Evolutionary conservation across 306 rosid species (phyloP).

Genomic region (Vachellia collinsii): DNA sequence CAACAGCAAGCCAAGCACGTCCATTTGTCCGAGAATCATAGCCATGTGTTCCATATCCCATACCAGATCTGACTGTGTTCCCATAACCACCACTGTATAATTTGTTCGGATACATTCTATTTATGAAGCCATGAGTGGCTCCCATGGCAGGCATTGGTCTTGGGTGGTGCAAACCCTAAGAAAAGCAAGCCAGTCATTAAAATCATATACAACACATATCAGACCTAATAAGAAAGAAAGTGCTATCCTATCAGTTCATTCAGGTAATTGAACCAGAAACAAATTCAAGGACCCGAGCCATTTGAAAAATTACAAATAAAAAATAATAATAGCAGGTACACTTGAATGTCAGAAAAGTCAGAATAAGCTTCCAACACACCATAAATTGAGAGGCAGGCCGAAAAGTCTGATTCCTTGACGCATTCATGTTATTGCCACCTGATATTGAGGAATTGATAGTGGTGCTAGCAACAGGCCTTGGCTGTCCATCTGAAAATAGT

Average conservation of each 20-base stretch:
- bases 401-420: slow-evolving; percentile 73
- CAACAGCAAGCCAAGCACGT: slow-evolving; percentile 84
- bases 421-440: slow-evolving; percentile 48
- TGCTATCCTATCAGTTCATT: background rate
- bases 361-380: slow-evolving; percentile 44
- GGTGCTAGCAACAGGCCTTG: slow-evolving; percentile 67
- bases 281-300: background rate
- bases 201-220: background rate
- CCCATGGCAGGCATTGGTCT: slow-evolving; percentile 83
- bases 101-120: slow-evolving; percentile 78
- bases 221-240: background rate
- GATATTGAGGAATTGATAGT: slow-evolving; percentile 59
- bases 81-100: slow-evolving; percentile 80
- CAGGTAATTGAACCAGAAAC: background rate
- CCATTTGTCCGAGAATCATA: slow-evolving; percentile 81
- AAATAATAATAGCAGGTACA: background rate
- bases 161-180: slow-evolving; percentile 86
- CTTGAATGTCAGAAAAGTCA: background rate
- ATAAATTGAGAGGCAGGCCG: slow-evolving; percentile 80
- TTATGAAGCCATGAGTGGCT: slow-evolving; percentile 63
- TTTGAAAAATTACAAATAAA: background rate
- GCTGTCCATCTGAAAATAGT: slow-evolving; percentile 82
- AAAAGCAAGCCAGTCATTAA: background rate
- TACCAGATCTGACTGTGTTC: slow-evolving; percentile 70
- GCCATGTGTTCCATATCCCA: slow-evolving; percentile 84